Evolutionary conservation across 495 filamentous ascomycete genomes (phyloP).

Genomic region (Aspergillus sclerotiicarbonarius): DNA sequence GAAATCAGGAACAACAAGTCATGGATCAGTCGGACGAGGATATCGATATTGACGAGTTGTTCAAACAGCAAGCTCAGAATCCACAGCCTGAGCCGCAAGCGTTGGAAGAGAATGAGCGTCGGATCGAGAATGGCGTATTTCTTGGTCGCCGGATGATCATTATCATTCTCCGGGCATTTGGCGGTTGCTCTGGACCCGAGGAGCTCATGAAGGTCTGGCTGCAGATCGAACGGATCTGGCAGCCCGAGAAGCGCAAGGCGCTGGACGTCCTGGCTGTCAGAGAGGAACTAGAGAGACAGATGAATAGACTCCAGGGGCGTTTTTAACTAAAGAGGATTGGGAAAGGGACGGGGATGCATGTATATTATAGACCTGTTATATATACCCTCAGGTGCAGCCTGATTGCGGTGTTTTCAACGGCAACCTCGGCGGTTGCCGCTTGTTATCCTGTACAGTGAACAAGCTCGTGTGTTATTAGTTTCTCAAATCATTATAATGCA

Average conservation of each 20-base stretch:
- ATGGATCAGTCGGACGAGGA: slow-evolving; percentile 4
- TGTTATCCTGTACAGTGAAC: slow-evolving; percentile 10
- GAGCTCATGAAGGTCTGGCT: slow-evolving; percentile 43
- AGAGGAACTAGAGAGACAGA: slow-evolving; percentile 41
- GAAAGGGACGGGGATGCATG: slow-evolving; percentile 14
- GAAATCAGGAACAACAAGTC: slow-evolving; percentile 3
- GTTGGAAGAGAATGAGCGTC: slow-evolving; percentile 21
- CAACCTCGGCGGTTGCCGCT: neutral
- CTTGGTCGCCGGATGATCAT: slow-evolving; percentile 42
- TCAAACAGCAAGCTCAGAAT: slow-evolving; percentile 6
- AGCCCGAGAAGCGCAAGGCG: slow-evolving; percentile 36
- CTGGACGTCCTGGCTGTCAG: slow-evolving; percentile 36
- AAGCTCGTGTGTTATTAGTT: neutral
- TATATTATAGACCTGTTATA: slow-evolving; percentile 39
- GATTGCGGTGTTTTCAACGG: neutral
- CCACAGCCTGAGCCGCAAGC: slow-evolving; percentile 13
- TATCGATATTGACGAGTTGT: slow-evolving; percentile 23
- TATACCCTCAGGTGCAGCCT: slow-evolving; percentile 19
- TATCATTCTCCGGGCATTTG: slow-evolving; percentile 43
- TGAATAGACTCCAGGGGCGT: slow-evolving; percentile 15
- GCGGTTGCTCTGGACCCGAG: slow-evolving; percentile 34
- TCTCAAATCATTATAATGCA: neutral
- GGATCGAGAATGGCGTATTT: slow-evolving; percentile 45
- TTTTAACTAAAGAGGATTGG: neutral
- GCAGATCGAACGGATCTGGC: slow-evolving; percentile 44